Conservation (phyloP, 106 monocot genomes). For the Platanthera guangdongensis region DNA sequence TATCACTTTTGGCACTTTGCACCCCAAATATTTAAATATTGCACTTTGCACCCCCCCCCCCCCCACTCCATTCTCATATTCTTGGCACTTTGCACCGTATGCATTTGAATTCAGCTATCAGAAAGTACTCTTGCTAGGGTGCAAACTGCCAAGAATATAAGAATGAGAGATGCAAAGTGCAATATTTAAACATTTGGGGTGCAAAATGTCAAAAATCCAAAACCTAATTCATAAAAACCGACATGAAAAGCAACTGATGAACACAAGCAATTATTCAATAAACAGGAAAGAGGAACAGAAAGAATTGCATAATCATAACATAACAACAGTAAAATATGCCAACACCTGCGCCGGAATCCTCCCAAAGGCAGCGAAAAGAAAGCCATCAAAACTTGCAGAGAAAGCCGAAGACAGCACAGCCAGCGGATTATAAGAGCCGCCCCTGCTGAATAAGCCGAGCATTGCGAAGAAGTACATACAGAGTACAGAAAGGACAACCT, state of each 20-base stretch:
- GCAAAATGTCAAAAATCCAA: too few relatives aligned
- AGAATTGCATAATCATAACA: background rate
- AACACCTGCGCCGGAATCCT: conserved; percentile 84
- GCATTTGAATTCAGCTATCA: too few relatives aligned
- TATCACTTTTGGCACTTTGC: background rate
- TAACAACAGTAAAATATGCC: background rate
- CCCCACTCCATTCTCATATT: too few relatives aligned
- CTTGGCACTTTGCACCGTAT: too few relatives aligned
- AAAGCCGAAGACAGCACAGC: conserved; percentile 58
- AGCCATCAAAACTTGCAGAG: conserved; percentile 21
- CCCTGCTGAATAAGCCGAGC: conserved; percentile 40
- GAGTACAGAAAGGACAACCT: conserved; percentile 34
- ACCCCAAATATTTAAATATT: too few relatives aligned
- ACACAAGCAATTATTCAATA: background rate
- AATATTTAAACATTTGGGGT: too few relatives aligned
- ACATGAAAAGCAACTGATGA: background rate
- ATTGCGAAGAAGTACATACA: conserved; percentile 90
- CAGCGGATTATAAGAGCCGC: conserved; percentile 81
- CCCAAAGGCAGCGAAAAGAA: conserved; percentile 51
- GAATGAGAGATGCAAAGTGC: too few relatives aligned
- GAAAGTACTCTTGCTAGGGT: too few relatives aligned
- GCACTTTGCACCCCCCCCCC: too few relatives aligned
- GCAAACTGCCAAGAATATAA: too few relatives aligned
- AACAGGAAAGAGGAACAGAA: background rate
- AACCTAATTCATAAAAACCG: too few relatives aligned